Evolutionary conservation across 1,284 basidiomycete species (phyloP).

Genomic region (Sporisorium reilianum): DNA sequence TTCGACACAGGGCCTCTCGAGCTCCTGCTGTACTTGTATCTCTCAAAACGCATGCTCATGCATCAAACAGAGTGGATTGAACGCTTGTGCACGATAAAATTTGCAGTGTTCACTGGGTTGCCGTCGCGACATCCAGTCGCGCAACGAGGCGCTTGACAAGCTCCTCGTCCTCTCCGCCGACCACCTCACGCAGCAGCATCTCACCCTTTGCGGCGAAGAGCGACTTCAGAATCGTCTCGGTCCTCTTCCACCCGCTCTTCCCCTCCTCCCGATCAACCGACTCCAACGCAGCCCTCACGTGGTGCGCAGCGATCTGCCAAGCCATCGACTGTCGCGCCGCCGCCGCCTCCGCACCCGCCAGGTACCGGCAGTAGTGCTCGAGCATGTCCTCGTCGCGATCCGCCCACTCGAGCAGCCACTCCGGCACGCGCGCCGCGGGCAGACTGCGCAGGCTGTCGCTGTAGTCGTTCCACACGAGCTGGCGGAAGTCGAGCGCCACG

Average conservation of each 20-base stretch:
- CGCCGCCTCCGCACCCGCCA: constrained; percentile 68
- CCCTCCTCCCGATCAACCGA: background rate
- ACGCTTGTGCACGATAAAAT: too few species aligned
- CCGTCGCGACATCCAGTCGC: background rate
- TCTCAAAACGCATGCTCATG: background rate
- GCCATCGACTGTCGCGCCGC: constrained; percentile 73
- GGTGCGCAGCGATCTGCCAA: constrained; percentile 80
- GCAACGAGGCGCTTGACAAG: constrained; percentile 16
- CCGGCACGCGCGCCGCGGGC: constrained; percentile 33
- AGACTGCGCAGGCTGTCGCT: constrained; percentile 71
- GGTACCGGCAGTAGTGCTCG: constrained; percentile 71
- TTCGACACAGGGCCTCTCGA: background rate
- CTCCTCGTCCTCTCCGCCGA: background rate
- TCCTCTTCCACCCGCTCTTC: background rate
- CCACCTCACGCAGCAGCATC: constrained; percentile 17
- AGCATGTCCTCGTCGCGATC: constrained; percentile 79
- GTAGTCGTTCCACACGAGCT: constrained; percentile 85
- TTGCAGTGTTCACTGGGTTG: background rate
- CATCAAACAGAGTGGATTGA: background rate
- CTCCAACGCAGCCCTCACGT: constrained; percentile 71
- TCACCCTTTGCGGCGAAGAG: constrained; percentile 21
- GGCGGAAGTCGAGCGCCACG: constrained; percentile 85
- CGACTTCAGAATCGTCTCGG: constrained; percentile 20
- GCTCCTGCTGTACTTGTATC: constrained; percentile 33
- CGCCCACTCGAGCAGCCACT: constrained; percentile 78